phyloP scores from a whole-genome alignment of 2,329 filamentous ascomycete species.

The Elsinoe fawcettii region DNA sequence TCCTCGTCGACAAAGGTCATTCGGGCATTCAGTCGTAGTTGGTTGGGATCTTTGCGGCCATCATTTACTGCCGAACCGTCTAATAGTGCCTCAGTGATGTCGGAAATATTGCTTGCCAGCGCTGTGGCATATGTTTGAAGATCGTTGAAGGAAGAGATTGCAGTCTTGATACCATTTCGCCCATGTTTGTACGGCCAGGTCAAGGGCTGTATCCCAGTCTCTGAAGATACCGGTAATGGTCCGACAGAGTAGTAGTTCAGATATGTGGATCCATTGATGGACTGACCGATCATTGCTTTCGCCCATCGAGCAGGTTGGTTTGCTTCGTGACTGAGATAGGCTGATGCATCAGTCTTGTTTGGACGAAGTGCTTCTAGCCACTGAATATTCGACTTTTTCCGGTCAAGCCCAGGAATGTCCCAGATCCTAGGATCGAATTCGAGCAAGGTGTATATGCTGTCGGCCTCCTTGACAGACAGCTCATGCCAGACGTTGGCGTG shows the following conservation, averaged over 20 bases:
- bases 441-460: constrained; percentile 4
- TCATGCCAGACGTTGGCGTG: constrained; percentile 9
- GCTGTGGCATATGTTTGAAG: constrained; percentile 21
- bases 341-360: constrained; percentile 44
- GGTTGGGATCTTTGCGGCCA: constrained; percentile 35
- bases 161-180: constrained; percentile 29
- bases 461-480: not conserved
- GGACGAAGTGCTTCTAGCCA: constrained; percentile 35
- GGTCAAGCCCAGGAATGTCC: not conserved
- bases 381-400: not conserved
- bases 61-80: constrained; percentile 32
- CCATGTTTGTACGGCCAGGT: constrained; percentile 37
- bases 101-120: constrained; percentile 31
- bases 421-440: not conserved
- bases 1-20: constrained; percentile 37
- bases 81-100: constrained; percentile 41
- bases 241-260: constrained; percentile 43
- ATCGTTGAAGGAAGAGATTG: constrained; percentile 23
- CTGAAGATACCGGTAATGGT: constrained; percentile 40
- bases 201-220: constrained; percentile 33
- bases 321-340: constrained; percentile 37
- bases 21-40: constrained; percentile 31
- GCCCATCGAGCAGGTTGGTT: constrained; percentile 37
- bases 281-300: constrained; percentile 37
- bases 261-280: constrained; percentile 33